Conservation (phyloP, 2,329 filamentous ascomycete genomes). For the Clarireedia hainanense region DNA sequence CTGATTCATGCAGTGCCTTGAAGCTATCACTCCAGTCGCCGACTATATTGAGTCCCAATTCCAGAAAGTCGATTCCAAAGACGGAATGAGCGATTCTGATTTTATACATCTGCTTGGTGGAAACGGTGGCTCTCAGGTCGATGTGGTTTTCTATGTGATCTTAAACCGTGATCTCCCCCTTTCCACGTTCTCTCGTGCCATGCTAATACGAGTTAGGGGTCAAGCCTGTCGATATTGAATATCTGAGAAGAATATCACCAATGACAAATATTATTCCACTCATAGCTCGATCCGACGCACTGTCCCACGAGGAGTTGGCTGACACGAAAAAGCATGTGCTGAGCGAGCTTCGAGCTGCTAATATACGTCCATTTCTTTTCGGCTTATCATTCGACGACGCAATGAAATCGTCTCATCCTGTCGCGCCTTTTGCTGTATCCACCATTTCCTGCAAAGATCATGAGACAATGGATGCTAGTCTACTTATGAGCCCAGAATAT, state of each 20-base stretch:
- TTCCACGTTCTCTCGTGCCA: constrained; percentile 12
- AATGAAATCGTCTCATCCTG: constrained; percentile 20
- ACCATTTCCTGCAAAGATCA: constrained; percentile 63
- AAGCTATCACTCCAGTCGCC: constrained; percentile 51
- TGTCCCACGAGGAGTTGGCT: constrained; percentile 49
- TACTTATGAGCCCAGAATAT: constrained; percentile 90
- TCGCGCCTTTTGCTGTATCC: constrained; percentile 66
- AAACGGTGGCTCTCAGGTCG: constrained; percentile 74
- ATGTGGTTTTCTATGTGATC: constrained; percentile 78
- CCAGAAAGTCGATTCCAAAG: constrained; percentile 52
- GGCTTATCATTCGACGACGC: constrained; percentile 19
- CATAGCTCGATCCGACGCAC: constrained; percentile 66
- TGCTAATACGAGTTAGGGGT: constrained; percentile 36
- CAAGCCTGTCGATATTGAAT: constrained; percentile 59
- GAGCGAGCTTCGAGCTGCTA: constrained; percentile 46
- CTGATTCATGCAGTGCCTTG: constrained; percentile 38
- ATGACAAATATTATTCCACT: constrained; percentile 82
- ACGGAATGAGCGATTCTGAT: constrained; percentile 62
- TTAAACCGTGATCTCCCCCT: constrained; percentile 49
- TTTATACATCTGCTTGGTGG: constrained; percentile 71
- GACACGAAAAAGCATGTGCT: constrained; percentile 52
- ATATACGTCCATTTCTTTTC: constrained; percentile 62
- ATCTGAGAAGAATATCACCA: constrained; percentile 59
- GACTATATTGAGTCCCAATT: constrained; percentile 68
- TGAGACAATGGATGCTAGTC: constrained; percentile 84